Conservation (phyloP, 1,284 basidiomycete genomes). For the Inonotus hispidus region DNA sequence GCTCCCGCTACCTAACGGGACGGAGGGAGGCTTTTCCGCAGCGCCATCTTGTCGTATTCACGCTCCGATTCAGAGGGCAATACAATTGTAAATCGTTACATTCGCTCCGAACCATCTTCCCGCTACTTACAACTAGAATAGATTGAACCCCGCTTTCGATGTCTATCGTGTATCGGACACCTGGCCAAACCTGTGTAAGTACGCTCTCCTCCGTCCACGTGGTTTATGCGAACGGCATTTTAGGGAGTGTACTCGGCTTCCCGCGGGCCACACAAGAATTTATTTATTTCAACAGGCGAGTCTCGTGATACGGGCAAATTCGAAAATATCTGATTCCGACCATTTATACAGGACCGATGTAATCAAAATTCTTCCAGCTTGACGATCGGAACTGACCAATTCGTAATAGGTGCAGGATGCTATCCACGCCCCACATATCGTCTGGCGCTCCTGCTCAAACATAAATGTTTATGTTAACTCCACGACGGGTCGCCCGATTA, state of each 20-base stretch:
- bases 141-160: constrained; percentile 53
- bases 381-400: not conserved
- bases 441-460: constrained; percentile 43
- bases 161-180: constrained; percentile 35
- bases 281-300: constrained; percentile 34
- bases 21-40: constrained; percentile 30
- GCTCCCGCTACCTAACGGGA: constrained; percentile 41
- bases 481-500: constrained; percentile 26
- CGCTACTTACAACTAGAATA: constrained; percentile 18
- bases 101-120: not conserved
- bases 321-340: no score
- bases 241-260: constrained; percentile 53
- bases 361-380: not conserved
- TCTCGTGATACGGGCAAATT: not conserved
- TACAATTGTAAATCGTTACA: constrained; percentile 31
- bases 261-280: constrained; percentile 50
- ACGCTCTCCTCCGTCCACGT: constrained; percentile 12
- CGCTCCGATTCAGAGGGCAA: constrained; percentile 29
- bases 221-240: constrained; percentile 21
- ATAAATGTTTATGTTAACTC: constrained; percentile 43
- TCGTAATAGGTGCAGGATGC: constrained; percentile 46
- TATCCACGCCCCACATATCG: constrained; percentile 53
- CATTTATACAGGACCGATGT: constrained; percentile 34
- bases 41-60: constrained; percentile 40
- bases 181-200: constrained; percentile 31